Conservation (phyloP, 176 grass and related monocot genomes). For the Zizania latifolia region DNA sequence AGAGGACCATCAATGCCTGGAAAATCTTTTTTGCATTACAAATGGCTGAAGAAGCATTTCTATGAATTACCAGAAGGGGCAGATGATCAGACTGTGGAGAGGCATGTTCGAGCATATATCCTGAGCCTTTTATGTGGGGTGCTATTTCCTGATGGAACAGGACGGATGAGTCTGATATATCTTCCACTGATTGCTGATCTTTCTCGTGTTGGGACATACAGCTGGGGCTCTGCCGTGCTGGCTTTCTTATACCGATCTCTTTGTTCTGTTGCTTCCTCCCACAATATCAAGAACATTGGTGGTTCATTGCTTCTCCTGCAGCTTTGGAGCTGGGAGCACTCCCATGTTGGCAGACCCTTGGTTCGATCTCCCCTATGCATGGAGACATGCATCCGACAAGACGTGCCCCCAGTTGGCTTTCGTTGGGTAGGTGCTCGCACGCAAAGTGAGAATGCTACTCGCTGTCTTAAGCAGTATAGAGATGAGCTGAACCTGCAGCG, state of each 20-base stretch:
- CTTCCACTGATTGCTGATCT: slow-evolving; percentile 55
- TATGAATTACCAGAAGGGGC: slow-evolving; percentile 53
- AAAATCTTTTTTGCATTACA: slow-evolving; percentile 56
- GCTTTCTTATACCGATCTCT: slow-evolving; percentile 60
- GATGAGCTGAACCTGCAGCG: slow-evolving; percentile 54
- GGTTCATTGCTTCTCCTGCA: slow-evolving; percentile 68
- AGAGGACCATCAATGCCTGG: slow-evolving; percentile 54
- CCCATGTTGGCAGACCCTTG: slow-evolving; percentile 52
- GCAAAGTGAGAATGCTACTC: slow-evolving; percentile 52
- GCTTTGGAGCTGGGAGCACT: slow-evolving; percentile 69
- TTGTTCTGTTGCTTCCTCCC: slow-evolving; percentile 52
- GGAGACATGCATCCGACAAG: slow-evolving; percentile 22
- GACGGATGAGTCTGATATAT: slow-evolving; percentile 56
- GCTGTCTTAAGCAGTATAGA: slow-evolving; percentile 54
- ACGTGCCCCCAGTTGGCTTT: slow-evolving; percentile 47
- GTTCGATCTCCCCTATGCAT: slow-evolving; percentile 25
- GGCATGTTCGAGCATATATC: slow-evolving; percentile 63
- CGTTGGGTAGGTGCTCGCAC: slow-evolving; percentile 52
- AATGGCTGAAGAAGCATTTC: slow-evolving; percentile 57
- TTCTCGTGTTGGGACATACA: slow-evolving; percentile 50
- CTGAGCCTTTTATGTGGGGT: slow-evolving; percentile 58
- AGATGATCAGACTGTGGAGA: slow-evolving; percentile 43
- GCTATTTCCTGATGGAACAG: slow-evolving; percentile 56
- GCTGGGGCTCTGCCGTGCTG: slow-evolving; percentile 48
- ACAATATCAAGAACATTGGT: slow-evolving; percentile 55